Conservation (phyloP, 495 filamentous ascomycete species). For the Daldinia childiae region DNA sequence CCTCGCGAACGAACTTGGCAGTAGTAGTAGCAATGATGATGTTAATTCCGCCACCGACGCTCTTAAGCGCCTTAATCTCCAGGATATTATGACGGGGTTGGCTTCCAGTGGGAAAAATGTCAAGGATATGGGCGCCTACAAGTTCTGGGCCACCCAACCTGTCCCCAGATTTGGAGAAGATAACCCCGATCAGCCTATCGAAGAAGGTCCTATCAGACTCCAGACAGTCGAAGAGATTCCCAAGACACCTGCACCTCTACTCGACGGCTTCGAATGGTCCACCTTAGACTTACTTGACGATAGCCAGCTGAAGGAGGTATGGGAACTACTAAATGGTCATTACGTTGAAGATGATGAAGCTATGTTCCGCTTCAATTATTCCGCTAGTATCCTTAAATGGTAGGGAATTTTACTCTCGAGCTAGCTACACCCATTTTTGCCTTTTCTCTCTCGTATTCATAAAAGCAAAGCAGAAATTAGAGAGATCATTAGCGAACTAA, state of each 20-base stretch:
- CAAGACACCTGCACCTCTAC: constrained; percentile 70
- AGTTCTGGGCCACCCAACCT: constrained; percentile 98
- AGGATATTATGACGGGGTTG: constrained; percentile 85
- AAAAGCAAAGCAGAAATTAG: neutral
- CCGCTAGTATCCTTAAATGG: constrained; percentile 87
- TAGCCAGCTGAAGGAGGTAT: constrained; percentile 77
- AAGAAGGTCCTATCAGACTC: constrained; percentile 64
- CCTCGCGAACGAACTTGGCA: constrained; percentile 63
- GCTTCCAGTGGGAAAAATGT: constrained; percentile 79
- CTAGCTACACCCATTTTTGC: neutral
- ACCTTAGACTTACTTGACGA: constrained; percentile 80
- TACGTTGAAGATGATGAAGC: constrained; percentile 97
- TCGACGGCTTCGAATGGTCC: constrained; percentile 91
- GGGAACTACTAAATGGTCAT: constrained; percentile 86
- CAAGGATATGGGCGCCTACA: constrained; percentile 96
- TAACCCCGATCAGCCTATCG: constrained; percentile 46
- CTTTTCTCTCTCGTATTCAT: neutral
- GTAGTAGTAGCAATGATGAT: constrained; percentile 43
- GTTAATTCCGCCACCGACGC: constrained; percentile 61
- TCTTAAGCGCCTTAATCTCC: constrained; percentile 75
- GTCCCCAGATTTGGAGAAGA: constrained; percentile 81
- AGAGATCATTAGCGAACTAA: constrained; percentile 37
- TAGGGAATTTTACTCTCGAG: constrained; percentile 50
- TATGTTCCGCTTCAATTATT: constrained; percentile 98
- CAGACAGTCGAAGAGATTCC: constrained; percentile 80